Percentiles rank a stretch among this genome's conserved stretches.
Evolutionary conservation across 495 filamentous ascomycete species (phyloP).

Genomic region (Trichoderma virens): DNA sequence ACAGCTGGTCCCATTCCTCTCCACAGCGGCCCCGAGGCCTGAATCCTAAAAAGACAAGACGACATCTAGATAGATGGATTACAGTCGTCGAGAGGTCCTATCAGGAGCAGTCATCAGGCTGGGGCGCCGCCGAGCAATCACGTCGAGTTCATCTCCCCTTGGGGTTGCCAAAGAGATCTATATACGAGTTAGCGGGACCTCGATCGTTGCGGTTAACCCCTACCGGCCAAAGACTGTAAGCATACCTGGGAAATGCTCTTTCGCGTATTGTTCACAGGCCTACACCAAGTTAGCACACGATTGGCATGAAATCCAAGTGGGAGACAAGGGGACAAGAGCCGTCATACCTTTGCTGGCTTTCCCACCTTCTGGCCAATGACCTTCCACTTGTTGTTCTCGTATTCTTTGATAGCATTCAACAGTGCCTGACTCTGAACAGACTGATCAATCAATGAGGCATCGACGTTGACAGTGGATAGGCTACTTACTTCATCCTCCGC

Average conservation of each 20-base stretch:
- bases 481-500: constrained; percentile 86
- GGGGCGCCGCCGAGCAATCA: neutral
- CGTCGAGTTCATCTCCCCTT: constrained; percentile 7
- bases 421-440: constrained; percentile 65
- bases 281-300: constrained; percentile 26
- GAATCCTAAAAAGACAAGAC: neutral
- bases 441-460: constrained; percentile 12
- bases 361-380: constrained; percentile 91
- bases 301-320: too few relatives aligned
- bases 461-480: neutral
- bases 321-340: neutral
- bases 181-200: neutral
- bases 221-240: constrained; percentile 4
- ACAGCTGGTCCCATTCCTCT: neutral
- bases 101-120: neutral
- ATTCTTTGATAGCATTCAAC: constrained; percentile 93
- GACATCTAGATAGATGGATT: neutral
- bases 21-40: neutral
- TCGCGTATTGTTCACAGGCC: constrained; percentile 98
- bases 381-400: constrained; percentile 98
- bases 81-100: neutral
- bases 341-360: constrained; percentile 85
- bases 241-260: constrained; percentile 72
- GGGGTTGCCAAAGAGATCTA: constrained; percentile 9
- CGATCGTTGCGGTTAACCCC: constrained; percentile 4